A percentile compares a stretch with the other conserved stretches of the same genome.
phyloP scores from a whole-genome alignment of 352 stramenopile species.

The Phytophthora kernoviae region DNA sequence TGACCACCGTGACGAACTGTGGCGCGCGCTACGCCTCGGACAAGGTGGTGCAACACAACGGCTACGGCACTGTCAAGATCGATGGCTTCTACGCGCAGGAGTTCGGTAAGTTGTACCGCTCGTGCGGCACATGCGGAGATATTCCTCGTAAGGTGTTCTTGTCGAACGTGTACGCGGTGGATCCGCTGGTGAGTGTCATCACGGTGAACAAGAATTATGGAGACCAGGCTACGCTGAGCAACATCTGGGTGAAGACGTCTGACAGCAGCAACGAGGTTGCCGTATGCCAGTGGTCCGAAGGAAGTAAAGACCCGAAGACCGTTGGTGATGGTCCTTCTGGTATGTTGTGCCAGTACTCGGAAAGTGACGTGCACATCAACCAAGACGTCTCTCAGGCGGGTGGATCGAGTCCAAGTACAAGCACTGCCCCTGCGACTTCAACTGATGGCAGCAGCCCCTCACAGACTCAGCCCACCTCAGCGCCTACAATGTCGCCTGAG shows the following conservation, averaged over 20 bases:
- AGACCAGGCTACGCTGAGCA: constrained; percentile 39
- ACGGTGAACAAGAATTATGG: constrained; percentile 47
- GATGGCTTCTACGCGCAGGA: constrained; percentile 13
- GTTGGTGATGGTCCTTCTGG: background rate
- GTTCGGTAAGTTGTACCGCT: constrained; percentile 20
- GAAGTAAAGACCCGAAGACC: constrained; percentile 4
- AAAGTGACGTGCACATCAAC: constrained; percentile 7
- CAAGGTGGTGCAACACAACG: constrained; percentile 32
- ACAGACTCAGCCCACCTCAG: background rate
- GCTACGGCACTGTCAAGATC: constrained; percentile 9
- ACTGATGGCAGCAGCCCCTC: constrained; percentile 10
- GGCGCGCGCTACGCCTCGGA: constrained; percentile 42
- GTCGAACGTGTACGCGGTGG: constrained; percentile 40
- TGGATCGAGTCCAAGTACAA: constrained; percentile 5
- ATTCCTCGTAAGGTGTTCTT: constrained; percentile 34
- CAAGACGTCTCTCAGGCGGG: constrained; percentile 13
- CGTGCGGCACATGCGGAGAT: constrained; percentile 37
- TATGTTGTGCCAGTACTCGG: background rate
- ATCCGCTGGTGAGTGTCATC: constrained; percentile 32
- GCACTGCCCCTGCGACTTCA: background rate
- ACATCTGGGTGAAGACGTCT: constrained; percentile 30
- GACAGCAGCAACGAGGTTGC: background rate
- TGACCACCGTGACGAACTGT: constrained; percentile 33
- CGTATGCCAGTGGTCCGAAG: constrained; percentile 17
- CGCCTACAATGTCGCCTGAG: constrained; percentile 1